phyloP scores from a whole-genome alignment of 192 early-diverging fungal species.

The Backusella tarrabulga region DNA sequence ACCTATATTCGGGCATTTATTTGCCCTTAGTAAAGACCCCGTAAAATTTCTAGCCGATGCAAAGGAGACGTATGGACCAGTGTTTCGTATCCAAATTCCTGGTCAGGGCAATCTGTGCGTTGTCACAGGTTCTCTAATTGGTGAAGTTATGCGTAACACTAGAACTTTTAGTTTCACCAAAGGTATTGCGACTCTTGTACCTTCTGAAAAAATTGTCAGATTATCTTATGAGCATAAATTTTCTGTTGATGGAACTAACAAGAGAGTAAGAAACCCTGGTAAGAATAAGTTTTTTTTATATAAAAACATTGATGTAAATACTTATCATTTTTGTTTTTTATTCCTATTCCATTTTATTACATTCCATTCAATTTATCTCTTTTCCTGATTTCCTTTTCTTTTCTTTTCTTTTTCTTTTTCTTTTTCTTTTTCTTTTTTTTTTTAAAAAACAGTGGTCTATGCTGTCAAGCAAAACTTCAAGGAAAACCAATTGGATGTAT shows the following conservation, averaged over 20 bases:
- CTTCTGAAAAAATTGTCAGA: neutral
- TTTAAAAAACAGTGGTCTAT: neutral
- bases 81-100: conserved; percentile 18
- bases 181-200: conserved; percentile 21
- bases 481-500: conserved; percentile 9
- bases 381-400: too few species aligned
- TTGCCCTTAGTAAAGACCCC: conserved; percentile 11
- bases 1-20: conserved; percentile 20
- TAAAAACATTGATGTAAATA: neutral
- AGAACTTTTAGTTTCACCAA: conserved; percentile 13
- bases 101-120: neutral
- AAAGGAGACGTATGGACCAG: conserved; percentile 11
- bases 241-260: neutral
- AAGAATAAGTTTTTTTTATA: neutral
- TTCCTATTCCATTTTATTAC: neutral
- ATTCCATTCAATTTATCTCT: neutral
- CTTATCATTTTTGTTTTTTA: neutral
- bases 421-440: neutral
- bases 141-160: conserved; percentile 10
- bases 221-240: conserved; percentile 22
- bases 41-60: conserved; percentile 12
- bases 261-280: conserved; percentile 7
- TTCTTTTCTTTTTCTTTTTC: neutral
- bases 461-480: conserved; percentile 23
- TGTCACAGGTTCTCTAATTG: conserved; percentile 10